Evolutionary conservation across 441 rosid species (phyloP).

Genomic region (Gossypium trilobum): DNA sequence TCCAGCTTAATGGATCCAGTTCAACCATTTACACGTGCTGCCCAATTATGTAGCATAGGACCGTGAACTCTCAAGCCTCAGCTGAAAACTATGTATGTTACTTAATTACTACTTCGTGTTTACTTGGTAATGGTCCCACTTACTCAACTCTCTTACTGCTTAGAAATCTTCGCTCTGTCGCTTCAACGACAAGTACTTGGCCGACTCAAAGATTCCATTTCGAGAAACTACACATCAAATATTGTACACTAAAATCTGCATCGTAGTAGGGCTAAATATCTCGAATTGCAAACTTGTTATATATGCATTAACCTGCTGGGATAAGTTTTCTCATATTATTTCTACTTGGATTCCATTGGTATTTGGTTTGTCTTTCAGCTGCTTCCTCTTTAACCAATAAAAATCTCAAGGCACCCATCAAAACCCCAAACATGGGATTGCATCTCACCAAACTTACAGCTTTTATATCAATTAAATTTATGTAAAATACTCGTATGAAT

Average conservation of each 20-base stretch:
- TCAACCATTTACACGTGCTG: conserved; percentile 3
- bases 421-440: not conserved
- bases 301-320: not conserved
- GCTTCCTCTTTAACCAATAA: not conserved
- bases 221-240: not conserved
- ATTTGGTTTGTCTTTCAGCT: not conserved
- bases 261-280: not conserved
- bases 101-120: not conserved
- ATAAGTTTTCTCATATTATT: not conserved
- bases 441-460: not conserved
- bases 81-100: not conserved
- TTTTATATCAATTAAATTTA: not conserved
- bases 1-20: conserved; percentile 9
- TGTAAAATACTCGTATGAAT: too few relatives aligned
- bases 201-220: not conserved
- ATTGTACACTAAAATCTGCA: not conserved
- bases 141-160: not conserved
- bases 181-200: not conserved
- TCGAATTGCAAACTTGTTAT: conserved; percentile 3
- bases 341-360: not conserved
- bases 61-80: not conserved
- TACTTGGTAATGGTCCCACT: not conserved
- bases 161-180: not conserved
- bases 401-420: not conserved
- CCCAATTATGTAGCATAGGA: not conserved